Percentiles rank a stretch among this genome's conserved stretches.
Conservation (phyloP, 768 basidiomycete genomes). For the Lactarius akahatsu region DNA sequence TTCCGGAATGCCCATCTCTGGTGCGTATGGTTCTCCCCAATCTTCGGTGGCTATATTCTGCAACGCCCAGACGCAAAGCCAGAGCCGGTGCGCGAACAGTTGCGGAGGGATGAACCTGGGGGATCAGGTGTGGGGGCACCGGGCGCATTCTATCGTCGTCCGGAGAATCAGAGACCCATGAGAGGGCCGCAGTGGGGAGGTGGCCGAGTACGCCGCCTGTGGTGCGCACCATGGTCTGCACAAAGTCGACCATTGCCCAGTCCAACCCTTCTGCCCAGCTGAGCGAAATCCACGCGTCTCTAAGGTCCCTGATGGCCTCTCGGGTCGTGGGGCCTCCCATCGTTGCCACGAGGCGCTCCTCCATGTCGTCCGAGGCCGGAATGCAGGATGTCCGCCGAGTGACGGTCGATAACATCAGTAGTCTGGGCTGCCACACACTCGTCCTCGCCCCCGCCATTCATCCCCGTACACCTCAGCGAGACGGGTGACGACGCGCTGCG, state of each 20-base stretch:
- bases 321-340: too few relatives aligned
- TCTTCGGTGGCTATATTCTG: background rate
- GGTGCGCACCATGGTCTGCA: background rate
- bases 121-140: background rate
- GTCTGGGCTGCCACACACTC: constrained; percentile 4
- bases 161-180: constrained; percentile 3
- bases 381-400: constrained; percentile 3
- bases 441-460: background rate
- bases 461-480: constrained; percentile 5
- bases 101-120: constrained; percentile 10
- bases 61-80: constrained; percentile 12
- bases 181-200: constrained; percentile 8
- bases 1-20: constrained; percentile 1
- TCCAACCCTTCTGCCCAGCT: constrained; percentile 14
- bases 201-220: constrained; percentile 7
- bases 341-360: background rate
- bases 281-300: constrained; percentile 11
- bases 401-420: constrained; percentile 10
- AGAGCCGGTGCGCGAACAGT: constrained; percentile 7
- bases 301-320: constrained; percentile 6
- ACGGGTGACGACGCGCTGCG: background rate
- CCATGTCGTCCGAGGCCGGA: constrained; percentile 1
- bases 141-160: background rate
- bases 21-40: constrained; percentile 3
- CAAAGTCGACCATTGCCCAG: background rate